A percentile compares a stretch with the other conserved stretches of the same genome.
Evolutionary conservation across 345 rosid genomes (phyloP).

Genomic region (Eucalyptus curtisii): DNA sequence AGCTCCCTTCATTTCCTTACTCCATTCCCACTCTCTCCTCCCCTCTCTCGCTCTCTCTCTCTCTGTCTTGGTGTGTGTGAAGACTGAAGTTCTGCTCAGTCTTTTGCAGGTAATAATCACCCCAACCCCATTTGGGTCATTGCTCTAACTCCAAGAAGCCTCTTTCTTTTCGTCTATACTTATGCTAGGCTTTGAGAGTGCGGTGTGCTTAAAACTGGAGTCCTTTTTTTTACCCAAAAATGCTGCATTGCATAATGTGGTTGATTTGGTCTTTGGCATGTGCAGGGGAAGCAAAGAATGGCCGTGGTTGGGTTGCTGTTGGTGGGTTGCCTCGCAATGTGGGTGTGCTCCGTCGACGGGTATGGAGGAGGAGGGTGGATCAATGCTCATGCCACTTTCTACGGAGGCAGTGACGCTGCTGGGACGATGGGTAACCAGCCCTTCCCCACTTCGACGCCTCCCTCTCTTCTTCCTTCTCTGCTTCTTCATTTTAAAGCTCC

Average conservation of each 20-base stretch:
- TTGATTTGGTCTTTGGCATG: neutral
- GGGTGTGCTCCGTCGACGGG: slow-evolving; percentile 11
- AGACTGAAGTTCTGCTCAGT: neutral
- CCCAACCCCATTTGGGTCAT: neutral
- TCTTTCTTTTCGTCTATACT: neutral
- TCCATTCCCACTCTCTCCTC: neutral
- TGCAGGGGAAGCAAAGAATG: neutral
- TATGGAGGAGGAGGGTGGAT: slow-evolving; percentile 36
- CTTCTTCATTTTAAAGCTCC: neutral
- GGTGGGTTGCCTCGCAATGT: neutral
- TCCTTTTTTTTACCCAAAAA: neutral
- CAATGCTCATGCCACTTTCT: slow-evolving; percentile 81
- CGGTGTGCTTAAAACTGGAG: neutral
- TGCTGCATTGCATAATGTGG: neutral
- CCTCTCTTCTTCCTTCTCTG: neutral
- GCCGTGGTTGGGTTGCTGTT: slow-evolving; percentile 5
- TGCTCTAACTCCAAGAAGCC: neutral
- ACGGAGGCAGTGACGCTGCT: slow-evolving; percentile 83
- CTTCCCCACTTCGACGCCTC: neutral
- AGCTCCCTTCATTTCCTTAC: neutral
- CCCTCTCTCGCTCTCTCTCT: neutral
- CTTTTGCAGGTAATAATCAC: neutral
- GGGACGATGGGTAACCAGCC: slow-evolving; percentile 69
- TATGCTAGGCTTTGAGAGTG: neutral
- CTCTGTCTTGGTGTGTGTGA: neutral